Evolutionary conservation across 116 monocot species (phyloP).

Genomic region (Cymodocea nodosa): DNA sequence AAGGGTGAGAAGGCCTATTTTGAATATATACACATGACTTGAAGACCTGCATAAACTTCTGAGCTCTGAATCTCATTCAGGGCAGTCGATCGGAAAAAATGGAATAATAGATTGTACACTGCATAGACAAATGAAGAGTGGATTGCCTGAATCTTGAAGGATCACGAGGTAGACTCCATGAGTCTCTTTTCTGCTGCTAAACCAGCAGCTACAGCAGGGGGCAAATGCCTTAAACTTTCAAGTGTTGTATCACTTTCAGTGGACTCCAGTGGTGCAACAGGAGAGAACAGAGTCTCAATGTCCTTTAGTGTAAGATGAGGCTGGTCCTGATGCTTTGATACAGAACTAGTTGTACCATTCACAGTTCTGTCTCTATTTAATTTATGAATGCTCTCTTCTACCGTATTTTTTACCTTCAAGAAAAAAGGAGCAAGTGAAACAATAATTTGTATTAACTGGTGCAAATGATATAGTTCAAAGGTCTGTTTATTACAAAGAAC

Average conservation of each 20-base stretch:
- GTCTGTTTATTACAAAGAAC: slow-evolving; percentile 44
- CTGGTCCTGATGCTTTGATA: slow-evolving; percentile 48
- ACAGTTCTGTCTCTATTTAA: slow-evolving; percentile 46
- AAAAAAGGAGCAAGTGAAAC: not conserved
- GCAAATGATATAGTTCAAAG: not conserved
- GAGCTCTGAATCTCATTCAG: too few relatives aligned
- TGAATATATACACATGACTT: too few relatives aligned
- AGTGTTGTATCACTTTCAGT: slow-evolving; percentile 11
- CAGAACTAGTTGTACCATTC: slow-evolving; percentile 23
- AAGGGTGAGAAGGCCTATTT: too few relatives aligned
- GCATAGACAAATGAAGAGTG: too few relatives aligned
- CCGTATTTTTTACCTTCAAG: slow-evolving; percentile 61
- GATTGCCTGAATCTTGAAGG: not conserved
- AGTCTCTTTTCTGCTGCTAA: slow-evolving; percentile 79
- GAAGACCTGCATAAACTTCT: too few relatives aligned
- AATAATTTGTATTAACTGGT: not conserved
- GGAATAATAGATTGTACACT: too few relatives aligned
- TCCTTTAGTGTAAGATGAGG: slow-evolving; percentile 56
- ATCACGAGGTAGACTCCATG: slow-evolving; percentile 11
- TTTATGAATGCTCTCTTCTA: slow-evolving; percentile 86
- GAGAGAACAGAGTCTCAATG: slow-evolving; percentile 56
- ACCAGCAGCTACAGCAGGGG: slow-evolving; percentile 69
- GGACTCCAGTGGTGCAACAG: slow-evolving; percentile 4
- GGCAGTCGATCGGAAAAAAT: too few relatives aligned
- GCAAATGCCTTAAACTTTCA: slow-evolving; percentile 38